Conservation (phyloP, 129 eudicot genomes). For the Solidago caesia region DNA sequence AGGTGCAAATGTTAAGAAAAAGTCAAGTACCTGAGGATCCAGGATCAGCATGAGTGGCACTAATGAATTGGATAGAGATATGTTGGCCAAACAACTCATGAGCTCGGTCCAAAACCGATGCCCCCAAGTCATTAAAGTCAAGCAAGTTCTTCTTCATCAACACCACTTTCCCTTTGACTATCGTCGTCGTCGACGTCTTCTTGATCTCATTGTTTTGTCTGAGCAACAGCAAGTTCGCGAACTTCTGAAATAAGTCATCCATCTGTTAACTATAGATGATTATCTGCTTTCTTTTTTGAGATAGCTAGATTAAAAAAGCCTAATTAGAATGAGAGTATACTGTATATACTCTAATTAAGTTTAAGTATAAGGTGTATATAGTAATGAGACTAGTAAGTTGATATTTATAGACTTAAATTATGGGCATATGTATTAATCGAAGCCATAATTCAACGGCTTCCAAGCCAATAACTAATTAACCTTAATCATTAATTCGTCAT, state of each 20-base stretch:
- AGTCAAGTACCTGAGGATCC: constrained; percentile 16
- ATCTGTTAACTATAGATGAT: no score
- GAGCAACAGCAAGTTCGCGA: neutral
- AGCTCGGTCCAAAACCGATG: constrained; percentile 30
- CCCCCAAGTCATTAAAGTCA: constrained; percentile 29
- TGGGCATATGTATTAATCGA: neutral
- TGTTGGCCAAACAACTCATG: constrained; percentile 40
- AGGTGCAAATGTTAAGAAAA: neutral
- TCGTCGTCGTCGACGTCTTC: constrained; percentile 16
- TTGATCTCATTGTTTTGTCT: constrained; percentile 18
- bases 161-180: constrained; percentile 39
- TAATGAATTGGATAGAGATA: constrained; percentile 39
- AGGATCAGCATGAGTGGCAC: constrained; percentile 27
- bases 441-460: no score
- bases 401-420: neutral
- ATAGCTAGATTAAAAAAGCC: neutral
- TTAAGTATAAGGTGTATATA: neutral
- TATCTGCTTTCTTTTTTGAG: no score
- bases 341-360: no score
- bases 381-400: neutral
- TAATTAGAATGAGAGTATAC: neutral
- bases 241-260: constrained; percentile 15
- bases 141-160: constrained; percentile 41
- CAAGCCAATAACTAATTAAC: no score
- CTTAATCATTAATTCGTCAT: no score